Evolutionary conservation across 768 basidiomycete genomes (phyloP), one percentile per base, ranked within the genome.

Genomic region (Tricholoma saponaceum): DNA sequence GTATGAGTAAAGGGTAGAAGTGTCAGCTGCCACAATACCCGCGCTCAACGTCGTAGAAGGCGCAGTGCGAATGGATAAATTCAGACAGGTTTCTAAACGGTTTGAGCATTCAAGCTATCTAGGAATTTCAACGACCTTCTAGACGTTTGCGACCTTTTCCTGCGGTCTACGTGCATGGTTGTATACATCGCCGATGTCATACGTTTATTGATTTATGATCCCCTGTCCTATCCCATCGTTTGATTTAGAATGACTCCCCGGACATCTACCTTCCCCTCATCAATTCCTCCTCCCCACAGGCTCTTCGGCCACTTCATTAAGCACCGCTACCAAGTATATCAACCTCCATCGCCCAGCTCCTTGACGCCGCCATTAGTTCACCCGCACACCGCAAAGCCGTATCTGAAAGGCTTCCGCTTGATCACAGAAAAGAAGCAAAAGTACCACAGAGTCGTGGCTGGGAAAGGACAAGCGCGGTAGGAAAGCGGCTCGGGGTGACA

Each of bases 191-290:
- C n/a, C n/a, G n/a, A n/a, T n/a, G n/a, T n/a, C n/a, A n/a, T n/a
- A n/a, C n/a, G n/a, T n/a, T n/a, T n/a, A n/a, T n/a, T n/a, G n/a
- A n/a, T n/a, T n/a, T n/a, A n/a, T n/a, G n/a, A n/a, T n/a, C n/a
- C n/a, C n/a, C n/a, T n/a, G n/a, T n/a, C n/a, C n/a, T n/a, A n/a
- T n/a, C n/a, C n/a, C n/a, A n/a, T n/a, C n/a, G n/a, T n/a, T n/a
- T n/a, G n/a, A n/a, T n/a, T 14, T 60, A 89, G 83, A 68, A 73
- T 22, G 83, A 87, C 30, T 81, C 80, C 9, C 69, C 91, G 1
- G 89, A 92, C 52, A 72, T 83, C 0, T 87, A 80, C 62, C 77
- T 92, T 0, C 89, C 90, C 1, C 74, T 89, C 5, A 78, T 91
- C 22, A 69, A 72, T 3, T 76, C 79, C 63, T 49, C 70, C 1